Conservation (phyloP, 2,329 filamentous ascomycete species). For the Volutella citrinella region DNA sequence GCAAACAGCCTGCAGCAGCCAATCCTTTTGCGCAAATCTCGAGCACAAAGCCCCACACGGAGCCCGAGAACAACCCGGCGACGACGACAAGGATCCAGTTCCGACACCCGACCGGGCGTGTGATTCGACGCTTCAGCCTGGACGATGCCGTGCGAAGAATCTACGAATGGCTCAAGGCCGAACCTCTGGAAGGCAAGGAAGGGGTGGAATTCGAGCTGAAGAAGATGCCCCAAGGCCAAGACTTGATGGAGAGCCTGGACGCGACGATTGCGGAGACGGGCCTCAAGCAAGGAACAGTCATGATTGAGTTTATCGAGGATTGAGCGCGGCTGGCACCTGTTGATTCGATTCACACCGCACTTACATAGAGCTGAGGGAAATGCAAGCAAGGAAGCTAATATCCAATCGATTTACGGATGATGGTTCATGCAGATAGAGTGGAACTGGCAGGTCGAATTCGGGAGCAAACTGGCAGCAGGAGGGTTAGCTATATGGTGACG, state of each 20-base stretch:
- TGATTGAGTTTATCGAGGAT: conserved; percentile 83
- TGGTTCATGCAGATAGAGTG: too few species aligned
- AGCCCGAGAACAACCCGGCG: conserved; percentile 69
- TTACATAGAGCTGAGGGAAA: too few species aligned
- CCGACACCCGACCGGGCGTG: conserved; percentile 75
- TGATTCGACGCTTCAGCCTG: conserved; percentile 81
- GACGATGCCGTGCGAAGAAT: conserved; percentile 76
- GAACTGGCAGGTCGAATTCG: too few species aligned
- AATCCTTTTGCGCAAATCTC: conserved; percentile 68
- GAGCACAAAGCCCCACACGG: conserved; percentile 67
- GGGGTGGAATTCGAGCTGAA: conserved; percentile 84
- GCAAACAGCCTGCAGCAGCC: conserved; percentile 43
- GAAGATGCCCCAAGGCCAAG: conserved; percentile 71
- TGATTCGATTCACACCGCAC: too few species aligned
- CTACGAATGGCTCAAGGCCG: conserved; percentile 95
- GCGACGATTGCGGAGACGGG: conserved; percentile 76
- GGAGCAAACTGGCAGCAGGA: too few species aligned
- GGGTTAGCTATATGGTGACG: too few species aligned
- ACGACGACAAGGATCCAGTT: conserved; percentile 89
- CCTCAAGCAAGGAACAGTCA: conserved; percentile 88
- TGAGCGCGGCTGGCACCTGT: too few species aligned
- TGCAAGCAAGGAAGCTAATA: too few species aligned
- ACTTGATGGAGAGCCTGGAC: conserved; percentile 74
- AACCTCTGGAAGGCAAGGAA: conserved; percentile 75
- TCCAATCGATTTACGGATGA: too few species aligned